Evolutionary conservation across 176 grass and related monocot genomes (phyloP), one percentile per base, ranked within the genome.

Genomic region (Dendrocalamus sinicus): DNA sequence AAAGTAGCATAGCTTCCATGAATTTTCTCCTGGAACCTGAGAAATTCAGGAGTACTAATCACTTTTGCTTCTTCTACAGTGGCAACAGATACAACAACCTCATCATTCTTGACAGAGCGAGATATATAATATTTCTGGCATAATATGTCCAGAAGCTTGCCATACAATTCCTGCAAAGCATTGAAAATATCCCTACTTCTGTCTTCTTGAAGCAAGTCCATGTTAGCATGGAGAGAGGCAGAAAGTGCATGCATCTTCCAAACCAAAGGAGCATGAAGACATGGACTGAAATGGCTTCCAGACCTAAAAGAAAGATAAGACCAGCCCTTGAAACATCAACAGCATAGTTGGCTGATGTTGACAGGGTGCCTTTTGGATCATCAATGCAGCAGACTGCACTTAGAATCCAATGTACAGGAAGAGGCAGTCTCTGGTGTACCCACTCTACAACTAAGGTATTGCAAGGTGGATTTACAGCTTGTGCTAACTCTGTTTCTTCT

Each of bases 171-270:
- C 88, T 99, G 96, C 85, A 99, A 89, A 89, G 87, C 81, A 82
- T 79, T 61, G 26, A 99, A 96, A 89, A 92, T 78, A 86, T 83
- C 86, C 82, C 83, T 92, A 71, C 91, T 99, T 78, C 76, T 94
- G 41, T 94, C 89, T 79, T 97, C 95, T 77, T 78, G 86, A 67
- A 96, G 90, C 69, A 95, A 89, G 70, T 92, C 88, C 88, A 95
- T 95, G 71, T 70, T 90, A 66, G 32, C 63, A 35, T 72, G 69
- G 83, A 99, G 75, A 71, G 93, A 91, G 59, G 85, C 86, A 17
- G 96, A 98, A 79, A 98, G 84, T 81, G 93, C 84, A 91, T 98
- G 93, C 58, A 94, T 89, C 83, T 98, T 98, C 93, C 93, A 98
- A 85, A 98, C 87, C 73, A 95, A 87, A 84, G 91, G 76, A 84